Percentiles rank a stretch among this genome's conserved stretches.
phyloP scores from a whole-genome alignment of 2,329 filamentous ascomycete species.

The Exophiala mesophila region DNA sequence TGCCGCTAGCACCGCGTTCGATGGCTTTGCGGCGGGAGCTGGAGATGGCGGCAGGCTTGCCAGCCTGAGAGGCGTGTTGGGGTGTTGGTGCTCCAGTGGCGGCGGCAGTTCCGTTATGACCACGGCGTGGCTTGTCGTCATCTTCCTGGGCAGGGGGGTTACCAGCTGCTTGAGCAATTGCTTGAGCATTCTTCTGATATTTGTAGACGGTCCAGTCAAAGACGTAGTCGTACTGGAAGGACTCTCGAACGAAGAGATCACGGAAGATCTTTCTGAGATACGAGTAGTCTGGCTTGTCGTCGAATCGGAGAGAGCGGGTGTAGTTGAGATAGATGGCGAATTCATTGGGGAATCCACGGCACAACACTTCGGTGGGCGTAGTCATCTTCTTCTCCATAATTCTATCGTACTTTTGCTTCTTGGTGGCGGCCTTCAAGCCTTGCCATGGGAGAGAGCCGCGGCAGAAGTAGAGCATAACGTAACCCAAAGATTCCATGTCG shows the following conservation, averaged over 20 bases:
- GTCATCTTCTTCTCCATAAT: slow-evolving; percentile 99
- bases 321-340: slow-evolving; percentile 99
- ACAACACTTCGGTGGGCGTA: slow-evolving; percentile 91
- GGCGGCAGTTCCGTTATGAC: slow-evolving; percentile 51
- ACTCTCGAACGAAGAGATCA: slow-evolving; percentile 95
- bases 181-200: slow-evolving; percentile 98
- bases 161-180: slow-evolving; percentile 76
- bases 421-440: slow-evolving; percentile 94
- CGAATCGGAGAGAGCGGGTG: slow-evolving; percentile 95
- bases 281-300: slow-evolving; percentile 99
- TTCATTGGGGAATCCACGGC: slow-evolving; percentile 98
- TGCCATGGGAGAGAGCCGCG: slow-evolving; percentile 98
- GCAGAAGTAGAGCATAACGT: slow-evolving; percentile 99
- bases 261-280: slow-evolving; percentile 99
- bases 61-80: slow-evolving; percentile 50
- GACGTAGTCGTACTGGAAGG: slow-evolving; percentile 99
- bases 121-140: slow-evolving; percentile 70
- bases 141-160: slow-evolving; percentile 59
- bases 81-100: slow-evolving; percentile 57
- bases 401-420: slow-evolving; percentile 99
- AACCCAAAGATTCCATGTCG: slow-evolving; percentile 98
- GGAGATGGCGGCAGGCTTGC: slow-evolving; percentile 69
- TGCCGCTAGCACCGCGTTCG: slow-evolving; percentile 55
- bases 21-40: slow-evolving; percentile 79
- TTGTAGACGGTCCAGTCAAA: slow-evolving; percentile 99